These are phyloP conservation scores for Stromatinia cepivora DNA, from an alignment of 2,329 filamentous ascomycete genomes.

Conservation along the genomic window DNA sequence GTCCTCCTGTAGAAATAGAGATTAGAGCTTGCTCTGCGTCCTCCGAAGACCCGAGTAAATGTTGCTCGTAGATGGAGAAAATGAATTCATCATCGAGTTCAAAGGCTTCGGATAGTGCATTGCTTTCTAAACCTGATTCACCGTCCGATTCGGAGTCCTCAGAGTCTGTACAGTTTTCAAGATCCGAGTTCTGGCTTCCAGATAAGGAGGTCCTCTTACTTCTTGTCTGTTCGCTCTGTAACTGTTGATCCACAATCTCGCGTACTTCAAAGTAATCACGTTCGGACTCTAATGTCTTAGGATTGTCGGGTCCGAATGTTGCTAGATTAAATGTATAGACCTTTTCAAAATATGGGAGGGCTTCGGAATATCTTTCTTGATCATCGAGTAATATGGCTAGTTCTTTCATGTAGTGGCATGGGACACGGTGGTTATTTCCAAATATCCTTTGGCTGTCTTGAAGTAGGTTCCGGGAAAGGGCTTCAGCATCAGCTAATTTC, in stretches of 20 bases:
- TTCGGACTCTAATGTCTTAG: rapidly evolving
- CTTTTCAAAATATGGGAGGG: neutral
- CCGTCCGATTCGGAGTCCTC: too few species aligned
- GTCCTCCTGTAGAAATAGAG: neutral
- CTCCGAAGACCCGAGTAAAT: too few species aligned
- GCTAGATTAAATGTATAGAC: rapidly evolving
- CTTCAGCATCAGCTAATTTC: neutral
- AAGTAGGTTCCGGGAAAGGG: neutral
- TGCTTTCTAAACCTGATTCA: too few species aligned
- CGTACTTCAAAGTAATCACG: rapidly evolving
- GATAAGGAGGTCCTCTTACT: neutral
- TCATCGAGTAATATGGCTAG: rapidly evolving
- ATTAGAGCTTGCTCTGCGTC: neutral
- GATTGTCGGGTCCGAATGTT: neutral
- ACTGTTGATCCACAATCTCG: neutral
- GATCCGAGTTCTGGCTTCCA: neutral
- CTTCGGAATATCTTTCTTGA: neutral
- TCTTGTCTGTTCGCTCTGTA: neutral
- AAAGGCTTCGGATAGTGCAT: neutral
- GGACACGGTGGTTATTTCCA: rapidly evolving
- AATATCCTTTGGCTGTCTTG: neutral
- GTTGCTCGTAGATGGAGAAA: neutral
- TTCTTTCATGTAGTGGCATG: rapidly evolving
- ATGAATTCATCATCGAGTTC: neutral
- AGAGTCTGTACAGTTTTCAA: too few species aligned